phyloP scores from a whole-genome alignment of 768 basidiomycete genomes.

The Termitomyces sp. region DNA sequence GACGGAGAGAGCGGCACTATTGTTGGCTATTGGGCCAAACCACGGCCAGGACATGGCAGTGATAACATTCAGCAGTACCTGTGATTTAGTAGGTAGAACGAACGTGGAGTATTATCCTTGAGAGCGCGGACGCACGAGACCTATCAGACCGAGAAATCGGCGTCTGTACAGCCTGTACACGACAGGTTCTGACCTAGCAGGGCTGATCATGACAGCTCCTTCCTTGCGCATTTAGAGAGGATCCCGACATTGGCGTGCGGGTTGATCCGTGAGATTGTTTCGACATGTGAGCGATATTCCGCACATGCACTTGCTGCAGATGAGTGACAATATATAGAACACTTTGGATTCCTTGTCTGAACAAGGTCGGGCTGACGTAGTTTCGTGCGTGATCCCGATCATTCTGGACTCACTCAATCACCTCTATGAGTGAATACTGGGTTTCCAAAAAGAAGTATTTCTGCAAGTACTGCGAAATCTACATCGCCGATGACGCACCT shows the following conservation, averaged over 20 bases:
- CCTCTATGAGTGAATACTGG: conserved; percentile 85
- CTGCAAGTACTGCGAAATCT: conserved; percentile 97
- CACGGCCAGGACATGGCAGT: conserved; percentile 69
- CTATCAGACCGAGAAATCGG: conserved; percentile 60
- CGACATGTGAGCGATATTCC: neutral
- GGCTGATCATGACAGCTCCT: neutral
- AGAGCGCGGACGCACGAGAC: conserved; percentile 40
- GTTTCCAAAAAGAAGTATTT: conserved; percentile 89
- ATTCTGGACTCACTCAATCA: neutral
- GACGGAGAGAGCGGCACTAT: conserved; percentile 34
- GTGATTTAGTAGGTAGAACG: neutral
- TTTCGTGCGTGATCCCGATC: neutral
- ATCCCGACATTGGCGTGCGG: neutral
- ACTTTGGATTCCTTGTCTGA: neutral
- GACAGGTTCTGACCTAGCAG: neutral
- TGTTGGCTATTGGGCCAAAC: conserved; percentile 79
- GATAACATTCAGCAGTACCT: conserved; percentile 61
- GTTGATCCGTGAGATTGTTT: neutral
- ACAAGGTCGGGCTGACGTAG: neutral
- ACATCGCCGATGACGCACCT: conserved; percentile 93
- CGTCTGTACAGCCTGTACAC: conserved; percentile 63
- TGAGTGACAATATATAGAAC: neutral
- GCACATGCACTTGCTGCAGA: neutral
- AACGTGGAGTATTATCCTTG: neutral
- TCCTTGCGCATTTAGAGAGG: neutral